Evolutionary conservation across 1,284 basidiomycete species (phyloP).

Genomic region (Ustilago xerochloae): DNA sequence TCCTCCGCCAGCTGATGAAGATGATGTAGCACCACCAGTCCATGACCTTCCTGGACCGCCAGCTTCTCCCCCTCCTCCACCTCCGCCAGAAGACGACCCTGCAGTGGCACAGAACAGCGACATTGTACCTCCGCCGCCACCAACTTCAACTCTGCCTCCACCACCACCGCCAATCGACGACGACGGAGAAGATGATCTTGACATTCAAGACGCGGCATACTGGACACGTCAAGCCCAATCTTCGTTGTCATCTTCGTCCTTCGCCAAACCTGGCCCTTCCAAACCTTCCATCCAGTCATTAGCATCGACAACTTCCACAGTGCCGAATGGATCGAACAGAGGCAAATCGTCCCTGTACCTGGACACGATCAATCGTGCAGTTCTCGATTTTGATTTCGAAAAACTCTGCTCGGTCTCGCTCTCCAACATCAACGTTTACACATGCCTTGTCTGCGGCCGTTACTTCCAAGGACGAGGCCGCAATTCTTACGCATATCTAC

Average conservation of each 20-base stretch:
- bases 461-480: constrained; percentile 97
- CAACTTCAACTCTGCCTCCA: constrained; percentile 20
- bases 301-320: neutral
- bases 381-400: constrained; percentile 98
- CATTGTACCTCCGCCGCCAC: constrained; percentile 33
- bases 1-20: constrained; percentile 20
- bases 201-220: constrained; percentile 53
- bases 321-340: constrained; percentile 64
- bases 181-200: constrained; percentile 29
- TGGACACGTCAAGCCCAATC: constrained; percentile 51
- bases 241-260: constrained; percentile 9
- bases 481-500: constrained; percentile 92
- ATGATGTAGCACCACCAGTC: neutral
- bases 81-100: constrained; percentile 25
- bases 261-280: neutral
- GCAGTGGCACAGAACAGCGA: constrained; percentile 23
- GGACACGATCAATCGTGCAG: constrained; percentile 75
- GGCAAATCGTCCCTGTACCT: constrained; percentile 87
- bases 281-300: neutral
- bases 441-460: constrained; percentile 96
- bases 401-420: constrained; percentile 96
- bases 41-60: constrained; percentile 12
- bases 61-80: constrained; percentile 39
- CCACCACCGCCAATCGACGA: constrained; percentile 20
- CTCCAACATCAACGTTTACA: constrained; percentile 96